phyloP scores from a whole-genome alignment of 306 rosid species.

The Macrotyloma uniflorum region DNA sequence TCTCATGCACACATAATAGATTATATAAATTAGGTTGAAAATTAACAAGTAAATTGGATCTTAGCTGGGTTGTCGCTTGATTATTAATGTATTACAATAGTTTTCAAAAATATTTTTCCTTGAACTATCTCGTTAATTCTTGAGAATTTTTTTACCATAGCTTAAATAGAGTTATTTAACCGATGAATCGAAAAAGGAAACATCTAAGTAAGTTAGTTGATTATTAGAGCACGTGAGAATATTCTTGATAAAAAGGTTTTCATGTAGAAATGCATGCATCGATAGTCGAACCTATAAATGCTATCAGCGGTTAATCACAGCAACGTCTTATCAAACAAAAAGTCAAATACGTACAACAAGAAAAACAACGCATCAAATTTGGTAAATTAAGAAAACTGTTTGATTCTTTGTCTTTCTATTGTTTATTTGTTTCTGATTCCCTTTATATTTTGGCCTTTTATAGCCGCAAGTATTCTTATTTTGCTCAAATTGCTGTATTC shows the following conservation, averaged over 20 bases:
- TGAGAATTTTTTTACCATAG: neutral
- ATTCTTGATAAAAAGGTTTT: neutral
- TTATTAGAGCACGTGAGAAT: neutral
- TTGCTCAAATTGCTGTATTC: neutral
- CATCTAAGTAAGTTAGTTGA: too few species aligned
- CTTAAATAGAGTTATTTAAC: too few species aligned
- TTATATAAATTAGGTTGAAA: neutral
- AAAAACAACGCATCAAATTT: neutral
- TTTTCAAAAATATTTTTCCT: neutral
- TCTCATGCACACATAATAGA: neutral
- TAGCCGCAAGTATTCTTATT: neutral
- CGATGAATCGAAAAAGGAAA: too few species aligned
- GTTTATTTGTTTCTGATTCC: neutral
- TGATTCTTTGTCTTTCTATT: neutral
- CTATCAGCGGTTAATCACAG: constrained; percentile 18
- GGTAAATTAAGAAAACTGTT: neutral
- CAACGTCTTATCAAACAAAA: constrained; percentile 36
- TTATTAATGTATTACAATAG: neutral
- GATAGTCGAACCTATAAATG: neutral
- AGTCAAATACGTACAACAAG: neutral
- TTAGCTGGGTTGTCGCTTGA: neutral
- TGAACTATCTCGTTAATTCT: neutral
- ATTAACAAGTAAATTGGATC: neutral
- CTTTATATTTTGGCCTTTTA: neutral
- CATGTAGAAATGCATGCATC: neutral